Conservation (phyloP, 306 rosid genomes). For the Castanopsis chinensis region DNA sequence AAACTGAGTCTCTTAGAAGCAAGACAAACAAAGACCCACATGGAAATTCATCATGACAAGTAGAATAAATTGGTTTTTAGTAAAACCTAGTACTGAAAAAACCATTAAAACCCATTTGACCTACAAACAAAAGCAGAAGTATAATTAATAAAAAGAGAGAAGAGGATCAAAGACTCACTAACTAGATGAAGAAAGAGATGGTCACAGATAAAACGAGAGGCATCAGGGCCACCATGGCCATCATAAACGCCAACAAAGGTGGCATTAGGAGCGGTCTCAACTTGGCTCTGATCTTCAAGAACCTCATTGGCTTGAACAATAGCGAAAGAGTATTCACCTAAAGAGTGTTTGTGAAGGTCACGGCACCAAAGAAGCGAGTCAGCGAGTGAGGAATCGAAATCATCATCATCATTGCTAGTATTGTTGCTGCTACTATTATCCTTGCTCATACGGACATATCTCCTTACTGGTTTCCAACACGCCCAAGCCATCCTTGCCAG, state of each 20-base stretch:
- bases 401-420: slow-evolving; percentile 3
- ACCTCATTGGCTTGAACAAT: slow-evolving; percentile 79
- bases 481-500: slow-evolving; percentile 76
- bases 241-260: slow-evolving; percentile 86
- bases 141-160: neutral
- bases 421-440: slow-evolving; percentile 34
- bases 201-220: slow-evolving; percentile 58
- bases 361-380: slow-evolving; percentile 65
- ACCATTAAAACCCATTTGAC: neutral
- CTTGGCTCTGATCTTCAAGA: slow-evolving; percentile 82
- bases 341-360: slow-evolving; percentile 64
- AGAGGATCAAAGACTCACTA: slow-evolving; percentile 43
- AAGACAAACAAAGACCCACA: slow-evolving; percentile 2
- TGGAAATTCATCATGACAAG: too few relatives aligned
- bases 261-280: slow-evolving; percentile 64
- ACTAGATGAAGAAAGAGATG: slow-evolving; percentile 57
- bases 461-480: slow-evolving; percentile 84
- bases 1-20: neutral
- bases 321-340: slow-evolving; percentile 78
- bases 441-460: slow-evolving; percentile 86
- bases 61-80: neutral
- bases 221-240: slow-evolving; percentile 86
- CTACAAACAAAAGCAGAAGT: neutral
- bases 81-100: neutral
- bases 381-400: slow-evolving; percentile 31